Percentiles rank a stretch among this genome's conserved stretches.
These are phyloP conservation scores for Podaxis pistillaris DNA, from an alignment of 768 basidiomycete genomes.

Conservation along the genomic window DNA sequence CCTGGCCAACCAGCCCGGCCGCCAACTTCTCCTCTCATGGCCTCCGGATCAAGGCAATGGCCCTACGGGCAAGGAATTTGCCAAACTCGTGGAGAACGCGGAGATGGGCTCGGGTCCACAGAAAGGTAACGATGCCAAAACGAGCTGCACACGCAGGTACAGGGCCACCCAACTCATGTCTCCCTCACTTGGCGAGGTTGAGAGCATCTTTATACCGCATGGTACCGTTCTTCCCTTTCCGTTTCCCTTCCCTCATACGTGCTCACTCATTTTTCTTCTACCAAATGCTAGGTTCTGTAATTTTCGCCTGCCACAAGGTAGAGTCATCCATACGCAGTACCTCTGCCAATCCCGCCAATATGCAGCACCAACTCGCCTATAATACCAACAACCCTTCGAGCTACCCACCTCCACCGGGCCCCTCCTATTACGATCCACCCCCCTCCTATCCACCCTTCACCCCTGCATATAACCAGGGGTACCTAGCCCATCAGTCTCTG, in stretches of 20 bases:
- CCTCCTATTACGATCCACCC: conserved; percentile 42
- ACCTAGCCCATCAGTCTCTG: conserved; percentile 35
- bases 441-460: conserved; percentile 37
- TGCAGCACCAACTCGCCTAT: conserved; percentile 45
- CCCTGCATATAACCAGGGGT: conserved; percentile 34
- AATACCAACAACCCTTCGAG: conserved; percentile 23
- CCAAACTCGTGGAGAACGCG: conserved; percentile 66
- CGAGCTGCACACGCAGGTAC: conserved; percentile 83
- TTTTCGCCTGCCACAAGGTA: conserved; percentile 74
- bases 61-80: conserved; percentile 45
- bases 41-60: conserved; percentile 61
- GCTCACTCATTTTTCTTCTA: conserved; percentile 25
- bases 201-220: conserved; percentile 90
- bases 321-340: conserved; percentile 41
- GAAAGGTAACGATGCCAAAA: conserved; percentile 70
- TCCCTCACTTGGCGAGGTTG: conserved; percentile 61
- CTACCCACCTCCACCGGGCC: conserved; percentile 32
- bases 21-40: conserved; percentile 69
- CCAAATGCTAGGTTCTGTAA: conserved; percentile 51
- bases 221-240: conserved; percentile 45
- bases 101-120: conserved; percentile 52
- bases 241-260: conserved; percentile 24
- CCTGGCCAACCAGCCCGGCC: conserved; percentile 56
- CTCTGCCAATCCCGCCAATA: conserved; percentile 36
- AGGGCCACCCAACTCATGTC: conserved; percentile 68